Conservation (phyloP, 2,329 filamentous ascomycete genomes). For the Pseudodiploospora longispora region DNA sequence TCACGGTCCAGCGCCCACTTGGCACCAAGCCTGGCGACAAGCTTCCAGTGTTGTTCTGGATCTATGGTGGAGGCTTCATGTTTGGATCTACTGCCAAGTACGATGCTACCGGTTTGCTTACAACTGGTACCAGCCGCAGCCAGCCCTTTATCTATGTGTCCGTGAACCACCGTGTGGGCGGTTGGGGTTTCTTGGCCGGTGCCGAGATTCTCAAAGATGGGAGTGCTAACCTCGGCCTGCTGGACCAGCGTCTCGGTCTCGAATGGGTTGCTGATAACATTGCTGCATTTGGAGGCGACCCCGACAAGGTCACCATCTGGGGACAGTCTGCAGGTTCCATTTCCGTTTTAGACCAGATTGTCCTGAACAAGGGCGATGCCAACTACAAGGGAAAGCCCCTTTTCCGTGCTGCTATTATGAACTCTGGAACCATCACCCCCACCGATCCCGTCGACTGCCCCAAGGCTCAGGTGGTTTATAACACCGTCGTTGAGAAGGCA, state of each 20-base stretch:
- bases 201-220: conserved; percentile 59
- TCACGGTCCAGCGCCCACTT: conserved; percentile 51
- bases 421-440: conserved; percentile 57
- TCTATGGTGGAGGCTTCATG: conserved; percentile 60
- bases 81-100: conserved; percentile 43
- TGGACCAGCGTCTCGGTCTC: conserved; percentile 64
- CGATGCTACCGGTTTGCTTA: conserved; percentile 39
- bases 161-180: conserved; percentile 69
- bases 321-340: conserved; percentile 65
- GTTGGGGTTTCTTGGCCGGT: conserved; percentile 62
- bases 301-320: conserved; percentile 71
- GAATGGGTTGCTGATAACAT: conserved; percentile 76
- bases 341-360: conserved; percentile 69
- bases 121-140: conserved; percentile 30
- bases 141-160: conserved; percentile 63
- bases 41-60: conserved; percentile 63
- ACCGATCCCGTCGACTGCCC: conserved; percentile 54
- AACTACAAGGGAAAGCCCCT: conserved; percentile 66
- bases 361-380: conserved; percentile 62
- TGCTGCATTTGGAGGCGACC: conserved; percentile 68
- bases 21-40: conserved; percentile 46
- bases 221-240: conserved; percentile 59
- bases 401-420: conserved; percentile 73
- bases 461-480: conserved; percentile 58
- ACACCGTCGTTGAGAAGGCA: conserved; percentile 48